Evolutionary conservation across 1,139 yeast genomes (phyloP).

Genomic region (Diutina sp.): DNA sequence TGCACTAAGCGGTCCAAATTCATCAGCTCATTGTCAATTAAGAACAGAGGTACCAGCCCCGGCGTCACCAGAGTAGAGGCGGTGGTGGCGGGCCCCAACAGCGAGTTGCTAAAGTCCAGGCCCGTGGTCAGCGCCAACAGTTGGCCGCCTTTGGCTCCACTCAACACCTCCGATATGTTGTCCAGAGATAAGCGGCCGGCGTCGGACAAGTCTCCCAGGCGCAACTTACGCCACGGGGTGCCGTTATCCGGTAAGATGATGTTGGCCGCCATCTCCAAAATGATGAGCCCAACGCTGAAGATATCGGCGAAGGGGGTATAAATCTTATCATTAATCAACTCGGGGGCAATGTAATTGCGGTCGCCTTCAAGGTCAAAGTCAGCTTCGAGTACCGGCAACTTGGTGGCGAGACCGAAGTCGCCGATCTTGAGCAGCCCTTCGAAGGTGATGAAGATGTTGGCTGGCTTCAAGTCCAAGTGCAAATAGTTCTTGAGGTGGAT

Average conservation of each 20-base stretch:
- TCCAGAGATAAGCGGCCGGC: constrained; percentile 75
- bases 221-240: constrained; percentile 87
- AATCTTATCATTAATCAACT: constrained; percentile 66
- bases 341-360: constrained; percentile 96
- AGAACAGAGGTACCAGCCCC: constrained; percentile 75
- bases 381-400: constrained; percentile 40
- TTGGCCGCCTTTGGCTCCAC: constrained; percentile 8
- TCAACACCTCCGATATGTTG: constrained; percentile 32
- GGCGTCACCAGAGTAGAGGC: constrained; percentile 20
- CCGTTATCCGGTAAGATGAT: constrained; percentile 94
- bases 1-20: constrained; percentile 67
- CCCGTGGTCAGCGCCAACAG: not conserved
- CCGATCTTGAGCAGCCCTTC: constrained; percentile 87
- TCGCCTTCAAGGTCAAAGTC: constrained; percentile 92
- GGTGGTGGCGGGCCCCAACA: not conserved
- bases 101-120: not conserved
- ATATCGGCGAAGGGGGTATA: constrained; percentile 93
- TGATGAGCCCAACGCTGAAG: constrained; percentile 81
- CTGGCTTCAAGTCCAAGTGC: constrained; percentile 89
- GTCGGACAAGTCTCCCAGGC: constrained; percentile 92
- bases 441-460: constrained; percentile 84
- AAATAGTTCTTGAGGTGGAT: constrained; percentile 68
- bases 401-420: constrained; percentile 54
- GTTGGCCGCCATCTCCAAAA: constrained; percentile 93
- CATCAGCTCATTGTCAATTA: constrained; percentile 29